Evolutionary conservation across 768 basidiomycete species (phyloP), one percentile per base, ranked within the genome.

Genomic region (Trametes coccinea): DNA sequence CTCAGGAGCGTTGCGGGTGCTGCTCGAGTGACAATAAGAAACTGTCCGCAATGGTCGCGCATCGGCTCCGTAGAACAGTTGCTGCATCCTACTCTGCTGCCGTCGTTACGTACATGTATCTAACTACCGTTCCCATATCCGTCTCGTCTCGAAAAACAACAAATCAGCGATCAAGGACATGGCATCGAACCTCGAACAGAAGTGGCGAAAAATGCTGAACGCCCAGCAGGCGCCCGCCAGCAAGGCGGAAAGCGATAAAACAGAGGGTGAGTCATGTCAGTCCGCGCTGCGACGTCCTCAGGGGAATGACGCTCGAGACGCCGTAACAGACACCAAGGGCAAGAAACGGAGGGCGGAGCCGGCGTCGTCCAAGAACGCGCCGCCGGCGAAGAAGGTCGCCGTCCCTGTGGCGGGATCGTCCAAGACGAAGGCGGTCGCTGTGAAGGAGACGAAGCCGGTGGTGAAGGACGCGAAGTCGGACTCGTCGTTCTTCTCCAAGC

Each of bases 81-180:
- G 37, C 55, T 60, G 50, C 60, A 17, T 49, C 46, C 34, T 43
- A 52, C 40, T 53, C 55, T 48, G 48, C 41, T 53, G 44, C 50
- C 53, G 54, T 60, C 45, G 41, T 51, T 48, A 55, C 37, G 33
- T 57, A 61, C 61, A 77, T 85, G 81, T 88, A 87, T 89, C 88
- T 91, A 86, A 91, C 88, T 71, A 75, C 70, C 70, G 75, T 70
- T 73, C 76, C 71, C 74, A 75, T 77, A 76, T 78, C 72, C 73
- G 70, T 75, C 76, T 74, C 30, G 39, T 47, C 17, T 44, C 48
- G 60, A 43, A 64, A 43, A 53, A 58, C 56, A 49, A 37, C 34
- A 37, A 37, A 74, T 74, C 81, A 93, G 92, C 92, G 78, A 84
- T 92, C 88, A 90, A 92, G 87, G 92, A 93, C 79, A 91, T 93